Evolutionary conservation across 2,329 filamentous ascomycete genomes (phyloP).

Genomic region (Aureobasidium leucospermi): DNA sequence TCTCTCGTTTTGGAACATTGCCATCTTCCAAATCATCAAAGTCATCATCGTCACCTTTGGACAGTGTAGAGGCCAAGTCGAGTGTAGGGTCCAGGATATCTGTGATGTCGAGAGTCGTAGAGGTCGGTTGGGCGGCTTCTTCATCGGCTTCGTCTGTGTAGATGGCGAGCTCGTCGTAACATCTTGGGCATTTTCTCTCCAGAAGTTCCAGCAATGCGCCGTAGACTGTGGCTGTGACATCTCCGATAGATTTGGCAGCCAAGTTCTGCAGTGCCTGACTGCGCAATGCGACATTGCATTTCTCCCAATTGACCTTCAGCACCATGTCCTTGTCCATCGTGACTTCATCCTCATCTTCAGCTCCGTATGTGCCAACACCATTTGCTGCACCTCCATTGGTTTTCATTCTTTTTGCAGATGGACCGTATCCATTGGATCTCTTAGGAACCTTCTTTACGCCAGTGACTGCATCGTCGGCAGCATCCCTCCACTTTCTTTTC

Average conservation of each 20-base stretch:
- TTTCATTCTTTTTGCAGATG: constrained; percentile 26
- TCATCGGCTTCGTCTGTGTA: constrained; percentile 39
- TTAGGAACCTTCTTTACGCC: constrained; percentile 17
- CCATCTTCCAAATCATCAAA: constrained; percentile 27
- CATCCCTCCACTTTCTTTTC: constrained; percentile 44
- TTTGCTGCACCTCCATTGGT: constrained; percentile 26
- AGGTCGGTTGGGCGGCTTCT: constrained; percentile 27
- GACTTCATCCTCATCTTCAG: constrained; percentile 21
- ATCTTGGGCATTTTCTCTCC: constrained; percentile 61
- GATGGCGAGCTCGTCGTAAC: constrained; percentile 48
- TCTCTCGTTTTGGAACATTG: constrained; percentile 19
- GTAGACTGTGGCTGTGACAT: constrained; percentile 72
- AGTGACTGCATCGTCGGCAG: constrained; percentile 29
- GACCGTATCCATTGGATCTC: constrained; percentile 18
- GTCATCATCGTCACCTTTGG: constrained; percentile 15
- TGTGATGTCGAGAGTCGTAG: constrained; percentile 35
- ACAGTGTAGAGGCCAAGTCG: constrained; percentile 30
- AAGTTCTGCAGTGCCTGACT: constrained; percentile 70
- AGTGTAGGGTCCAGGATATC: constrained; percentile 34
- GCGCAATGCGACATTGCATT: constrained; percentile 73
- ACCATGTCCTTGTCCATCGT: constrained; percentile 52
- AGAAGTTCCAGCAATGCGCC: constrained; percentile 62
- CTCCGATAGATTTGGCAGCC: constrained; percentile 62
- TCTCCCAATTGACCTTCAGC: constrained; percentile 76
- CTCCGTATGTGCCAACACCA: constrained; percentile 20